Evolutionary conservation across 2,329 filamentous ascomycete genomes (phyloP).

Genomic region (Rhytidhysteron rufulum): DNA sequence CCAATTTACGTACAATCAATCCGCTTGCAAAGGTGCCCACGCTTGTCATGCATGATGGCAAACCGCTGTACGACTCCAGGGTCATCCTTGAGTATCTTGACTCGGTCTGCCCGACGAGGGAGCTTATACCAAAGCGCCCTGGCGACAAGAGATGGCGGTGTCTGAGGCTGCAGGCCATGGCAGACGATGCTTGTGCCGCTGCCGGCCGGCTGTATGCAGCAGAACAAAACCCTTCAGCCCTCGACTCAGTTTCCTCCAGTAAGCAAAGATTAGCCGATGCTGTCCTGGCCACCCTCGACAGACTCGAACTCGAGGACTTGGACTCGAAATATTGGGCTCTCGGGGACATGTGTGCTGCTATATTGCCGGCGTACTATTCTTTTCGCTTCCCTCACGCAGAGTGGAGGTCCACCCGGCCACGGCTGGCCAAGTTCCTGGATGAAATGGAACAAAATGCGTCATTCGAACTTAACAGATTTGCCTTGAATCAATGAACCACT

Average conservation of each 20-base stretch:
- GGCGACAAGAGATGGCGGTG: neutral
- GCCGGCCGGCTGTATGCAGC: constrained; percentile 2
- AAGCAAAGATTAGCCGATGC: neutral
- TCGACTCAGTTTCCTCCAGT: neutral
- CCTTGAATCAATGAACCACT: too few species aligned
- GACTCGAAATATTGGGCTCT: neutral
- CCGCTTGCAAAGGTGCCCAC: constrained; percentile 2
- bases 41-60: neutral
- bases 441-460: neutral
- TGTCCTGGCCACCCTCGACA: neutral
- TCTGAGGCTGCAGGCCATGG: neutral
- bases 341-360: constrained; percentile 1
- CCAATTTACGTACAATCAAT: neutral
- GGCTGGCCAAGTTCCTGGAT: neutral
- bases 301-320: neutral
- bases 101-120: neutral
- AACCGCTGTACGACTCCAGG: constrained; percentile 3
- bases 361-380: neutral
- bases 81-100: constrained; percentile 4
- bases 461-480: neutral
- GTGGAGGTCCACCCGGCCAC: constrained; percentile 1
- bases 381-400: neutral
- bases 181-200: constrained; percentile 1
- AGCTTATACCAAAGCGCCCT: neutral
- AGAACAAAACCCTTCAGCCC: neutral